Conservation (phyloP, 2,329 filamentous ascomycete genomes). For the Verticillium nonalfalfae region DNA sequence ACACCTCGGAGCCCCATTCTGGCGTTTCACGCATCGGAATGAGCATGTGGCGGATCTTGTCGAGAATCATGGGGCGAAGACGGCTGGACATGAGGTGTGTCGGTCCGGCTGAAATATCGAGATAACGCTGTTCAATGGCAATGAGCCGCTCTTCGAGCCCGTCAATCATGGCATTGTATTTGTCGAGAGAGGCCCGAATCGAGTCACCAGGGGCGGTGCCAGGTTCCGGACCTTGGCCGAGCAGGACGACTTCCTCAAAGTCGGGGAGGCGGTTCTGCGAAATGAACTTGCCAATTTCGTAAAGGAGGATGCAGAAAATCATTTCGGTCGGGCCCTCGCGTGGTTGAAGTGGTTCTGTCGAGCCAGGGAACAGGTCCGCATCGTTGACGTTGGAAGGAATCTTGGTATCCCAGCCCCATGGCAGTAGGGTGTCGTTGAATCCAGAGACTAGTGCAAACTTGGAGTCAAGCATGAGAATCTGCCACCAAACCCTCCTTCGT, state of each 20-base stretch:
- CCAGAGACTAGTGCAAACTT: conserved; percentile 53
- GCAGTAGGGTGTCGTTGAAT: conserved; percentile 44
- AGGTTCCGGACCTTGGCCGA: conserved; percentile 21
- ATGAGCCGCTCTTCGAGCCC: conserved; percentile 34
- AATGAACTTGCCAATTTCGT: conserved; percentile 44
- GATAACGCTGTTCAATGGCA: conserved; percentile 40
- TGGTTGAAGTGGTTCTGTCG: conserved; percentile 41
- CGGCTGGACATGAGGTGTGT: conserved; percentile 44
- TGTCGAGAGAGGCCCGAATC: conserved; percentile 29
- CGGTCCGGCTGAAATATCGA: conserved; percentile 45
- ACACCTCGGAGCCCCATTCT: conserved; percentile 43
- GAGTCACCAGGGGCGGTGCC: conserved; percentile 39
- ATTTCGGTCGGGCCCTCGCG: conserved; percentile 55
- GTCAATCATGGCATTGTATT: conserved; percentile 33
- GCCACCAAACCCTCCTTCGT: conserved; percentile 62
- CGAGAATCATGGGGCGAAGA: conserved; percentile 38
- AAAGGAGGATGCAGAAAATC: conserved; percentile 47
- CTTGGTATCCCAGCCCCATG: conserved; percentile 50
- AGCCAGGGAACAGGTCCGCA: conserved; percentile 47
- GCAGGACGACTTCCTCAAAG: conserved; percentile 32
- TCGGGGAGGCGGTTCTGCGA: conserved; percentile 32
- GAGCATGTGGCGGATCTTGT: conserved; percentile 42
- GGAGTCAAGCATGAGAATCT: conserved; percentile 51
- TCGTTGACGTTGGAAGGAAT: conserved; percentile 53
- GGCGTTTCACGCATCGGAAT: conserved; percentile 38